Percentiles rank a stretch among this genome's conserved stretches.
These are phyloP conservation scores for Aquilaria agallochum DNA, from an alignment of 441 rosid genomes.

Conservation along the genomic window DNA sequence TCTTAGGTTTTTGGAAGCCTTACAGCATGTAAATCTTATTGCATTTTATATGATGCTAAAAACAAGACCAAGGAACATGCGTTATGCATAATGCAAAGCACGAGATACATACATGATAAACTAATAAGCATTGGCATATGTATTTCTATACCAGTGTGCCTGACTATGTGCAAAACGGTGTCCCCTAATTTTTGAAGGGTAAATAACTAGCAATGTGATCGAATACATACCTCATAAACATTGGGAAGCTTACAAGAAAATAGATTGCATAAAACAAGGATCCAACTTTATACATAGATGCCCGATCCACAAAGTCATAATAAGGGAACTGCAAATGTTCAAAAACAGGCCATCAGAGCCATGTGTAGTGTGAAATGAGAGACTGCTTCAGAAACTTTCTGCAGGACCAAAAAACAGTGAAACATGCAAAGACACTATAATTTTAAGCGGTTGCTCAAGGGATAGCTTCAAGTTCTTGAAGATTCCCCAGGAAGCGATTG, in stretches of 20 bases:
- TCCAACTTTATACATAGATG: conserved; percentile 93
- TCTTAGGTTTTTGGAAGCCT: too few relatives aligned
- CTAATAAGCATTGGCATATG: too few relatives aligned
- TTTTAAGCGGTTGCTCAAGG: too few relatives aligned
- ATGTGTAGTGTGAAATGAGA: neutral
- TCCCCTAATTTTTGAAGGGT: neutral
- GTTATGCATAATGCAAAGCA: too few relatives aligned
- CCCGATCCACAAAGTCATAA: conserved; percentile 95
- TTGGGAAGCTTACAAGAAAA: conserved; percentile 97
- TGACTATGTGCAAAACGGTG: too few relatives aligned
- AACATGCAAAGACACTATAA: neutral
- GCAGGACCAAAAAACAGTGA: neutral
- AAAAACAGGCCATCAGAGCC: conserved; percentile 14
- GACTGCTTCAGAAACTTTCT: neutral
- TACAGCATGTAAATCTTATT: too few relatives aligned
- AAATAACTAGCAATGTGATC: conserved; percentile 5
- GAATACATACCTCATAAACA: conserved; percentile 84
- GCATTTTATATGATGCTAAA: too few relatives aligned
- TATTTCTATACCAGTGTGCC: too few relatives aligned
- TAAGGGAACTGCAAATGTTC: conserved; percentile 85
- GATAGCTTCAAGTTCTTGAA: too few relatives aligned
- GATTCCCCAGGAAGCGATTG: too few relatives aligned
- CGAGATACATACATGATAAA: too few relatives aligned
- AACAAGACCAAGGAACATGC: too few relatives aligned
- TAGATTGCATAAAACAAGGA: conserved; percentile 94